A percentile compares a stretch with the other conserved stretches of the same genome.
phyloP scores from a whole-genome alignment of 768 basidiomycete species.

The Lactarius sanguifluus region DNA sequence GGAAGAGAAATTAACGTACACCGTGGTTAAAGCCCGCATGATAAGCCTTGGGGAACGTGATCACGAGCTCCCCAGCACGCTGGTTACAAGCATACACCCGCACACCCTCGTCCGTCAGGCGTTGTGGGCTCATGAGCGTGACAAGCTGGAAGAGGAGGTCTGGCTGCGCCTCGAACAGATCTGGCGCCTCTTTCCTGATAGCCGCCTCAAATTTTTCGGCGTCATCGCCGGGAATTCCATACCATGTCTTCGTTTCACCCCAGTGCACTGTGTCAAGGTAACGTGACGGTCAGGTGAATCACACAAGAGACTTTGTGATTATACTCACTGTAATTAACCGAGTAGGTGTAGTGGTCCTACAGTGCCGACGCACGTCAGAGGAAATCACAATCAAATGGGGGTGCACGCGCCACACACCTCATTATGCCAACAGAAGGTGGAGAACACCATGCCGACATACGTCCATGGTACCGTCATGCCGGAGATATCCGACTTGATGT shows the following conservation, averaged over 20 bases:
- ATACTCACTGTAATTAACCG: constrained; percentile 84
- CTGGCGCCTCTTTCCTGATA: constrained; percentile 92
- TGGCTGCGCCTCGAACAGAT: constrained; percentile 96
- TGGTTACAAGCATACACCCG: constrained; percentile 94
- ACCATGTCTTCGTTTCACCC: constrained; percentile 99
- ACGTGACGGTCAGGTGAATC: constrained; percentile 6
- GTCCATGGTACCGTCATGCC: constrained; percentile 99
- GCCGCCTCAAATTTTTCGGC: constrained; percentile 96
- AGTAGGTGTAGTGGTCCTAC: constrained; percentile 97
- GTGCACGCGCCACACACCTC: constrained; percentile 51
- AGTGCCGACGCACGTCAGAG: constrained; percentile 2
- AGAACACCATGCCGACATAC: constrained; percentile 98
- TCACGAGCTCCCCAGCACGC: constrained; percentile 94
- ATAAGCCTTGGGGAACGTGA: constrained; percentile 97
- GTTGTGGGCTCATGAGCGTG: constrained; percentile 93
- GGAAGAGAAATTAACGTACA: constrained; percentile 48
- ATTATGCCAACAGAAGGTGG: constrained; percentile 99
- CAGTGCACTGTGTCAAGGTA: constrained; percentile 73
- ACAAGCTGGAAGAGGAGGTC: constrained; percentile 96
- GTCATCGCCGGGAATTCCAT: constrained; percentile 94
- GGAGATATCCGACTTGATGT: constrained; percentile 97
- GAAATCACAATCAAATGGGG: constrained; percentile 11
- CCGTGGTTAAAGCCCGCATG: constrained; percentile 99
- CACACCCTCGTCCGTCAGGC: constrained; percentile 84
- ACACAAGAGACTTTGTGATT: constrained; percentile 8